Base-by-base conservation (phyloP, 331 rosid genomes). In the Pyracantha coccinea region DNA sequence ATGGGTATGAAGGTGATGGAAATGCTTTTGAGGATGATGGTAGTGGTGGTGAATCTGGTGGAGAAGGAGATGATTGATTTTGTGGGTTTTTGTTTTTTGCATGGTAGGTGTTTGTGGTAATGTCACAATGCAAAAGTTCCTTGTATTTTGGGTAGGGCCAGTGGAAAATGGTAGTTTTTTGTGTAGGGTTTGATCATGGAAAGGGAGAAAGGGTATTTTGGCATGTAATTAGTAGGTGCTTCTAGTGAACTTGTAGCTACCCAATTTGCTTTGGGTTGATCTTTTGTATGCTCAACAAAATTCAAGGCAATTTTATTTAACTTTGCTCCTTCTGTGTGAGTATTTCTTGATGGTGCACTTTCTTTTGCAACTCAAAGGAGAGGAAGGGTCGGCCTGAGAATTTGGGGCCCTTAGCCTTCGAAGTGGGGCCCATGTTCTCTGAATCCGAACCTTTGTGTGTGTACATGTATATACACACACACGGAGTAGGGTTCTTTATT, bases 1-100 rank as follows among this genome's bases (percentile, higher is more conserved):
- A 85, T 20, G 98, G 98, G 12, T 90, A 78, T 74, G 82, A 90
- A 55, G 95, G 98, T 0, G 92, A 88, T 79, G 96, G 85, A 16
- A 31, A 33, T 4, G 79, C 27, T 9, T 72, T 29, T 11, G 64
- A 60, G 8, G 69, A 57, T 50, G 62, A 64, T 21, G 82, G 7
- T 3, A 19, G 28, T 3, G 62, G 41, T 14, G 83, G 67, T 7
- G 82, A 20, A 19, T 73, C n/a, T 28, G 75, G 14, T 28, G 80
- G 7, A 13, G 68, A 33, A 29, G 28, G 11, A 27, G 69, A 45
- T 5, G 58, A 44, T 1, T 44, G 20, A 66, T 13, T 66, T 6
- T 17, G 2, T 7, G 35, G 66, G 27, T 21, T 32, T 38, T 15
- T 32, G 7, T 19, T 29, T 55, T 27, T 35, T 73, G 79, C 71